phyloP scores from a whole-genome alignment of 805 yeast genomes.

The Zygotorulaspora sp. region DNA sequence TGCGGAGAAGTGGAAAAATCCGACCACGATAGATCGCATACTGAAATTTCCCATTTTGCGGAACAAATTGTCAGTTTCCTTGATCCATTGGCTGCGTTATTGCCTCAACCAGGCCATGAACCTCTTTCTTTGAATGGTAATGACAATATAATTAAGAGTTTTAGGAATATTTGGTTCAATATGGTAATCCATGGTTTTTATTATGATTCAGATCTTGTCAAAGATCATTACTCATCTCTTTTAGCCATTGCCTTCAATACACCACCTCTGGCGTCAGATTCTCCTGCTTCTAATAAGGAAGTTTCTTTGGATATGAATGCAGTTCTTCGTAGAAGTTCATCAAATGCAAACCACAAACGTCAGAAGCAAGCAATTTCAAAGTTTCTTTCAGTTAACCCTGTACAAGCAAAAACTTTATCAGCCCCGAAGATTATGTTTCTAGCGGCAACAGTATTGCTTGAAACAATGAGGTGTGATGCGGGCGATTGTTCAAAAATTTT shows the following conservation, averaged over 20 bases:
- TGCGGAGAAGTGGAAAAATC: slow-evolving; percentile 74
- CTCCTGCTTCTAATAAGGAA: slow-evolving; percentile 77
- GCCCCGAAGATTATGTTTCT: slow-evolving; percentile 82
- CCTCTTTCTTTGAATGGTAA: slow-evolving; percentile 40
- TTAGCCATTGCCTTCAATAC: slow-evolving; percentile 76
- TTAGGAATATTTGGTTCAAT: slow-evolving; percentile 92
- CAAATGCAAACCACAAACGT: slow-evolving; percentile 70
- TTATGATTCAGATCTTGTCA: slow-evolving; percentile 51
- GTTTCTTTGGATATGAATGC: slow-evolving; percentile 90
- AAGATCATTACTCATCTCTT: slow-evolving; percentile 45
- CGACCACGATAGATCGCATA: slow-evolving; percentile 76
- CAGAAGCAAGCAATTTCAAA: slow-evolving; percentile 57
- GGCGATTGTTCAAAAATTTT: slow-evolving; percentile 81
- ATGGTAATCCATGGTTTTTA: slow-evolving; percentile 86
- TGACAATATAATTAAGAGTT: slow-evolving; percentile 50
- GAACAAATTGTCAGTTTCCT: slow-evolving; percentile 59
- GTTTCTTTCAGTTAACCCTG: slow-evolving; percentile 40
- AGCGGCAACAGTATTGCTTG: slow-evolving; percentile 76
- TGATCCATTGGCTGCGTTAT: slow-evolving; percentile 67
- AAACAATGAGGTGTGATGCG: slow-evolving; percentile 66
- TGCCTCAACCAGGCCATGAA: slow-evolving; percentile 53
- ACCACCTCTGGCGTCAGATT: slow-evolving; percentile 82
- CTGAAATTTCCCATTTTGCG: slow-evolving; percentile 67
- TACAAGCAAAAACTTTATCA: slow-evolving; percentile 52
- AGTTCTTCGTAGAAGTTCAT: slow-evolving; percentile 82